Evolutionary conservation across 2,329 filamentous ascomycete genomes (phyloP).

Genomic region (Akanthomyces uredinophilus): DNA sequence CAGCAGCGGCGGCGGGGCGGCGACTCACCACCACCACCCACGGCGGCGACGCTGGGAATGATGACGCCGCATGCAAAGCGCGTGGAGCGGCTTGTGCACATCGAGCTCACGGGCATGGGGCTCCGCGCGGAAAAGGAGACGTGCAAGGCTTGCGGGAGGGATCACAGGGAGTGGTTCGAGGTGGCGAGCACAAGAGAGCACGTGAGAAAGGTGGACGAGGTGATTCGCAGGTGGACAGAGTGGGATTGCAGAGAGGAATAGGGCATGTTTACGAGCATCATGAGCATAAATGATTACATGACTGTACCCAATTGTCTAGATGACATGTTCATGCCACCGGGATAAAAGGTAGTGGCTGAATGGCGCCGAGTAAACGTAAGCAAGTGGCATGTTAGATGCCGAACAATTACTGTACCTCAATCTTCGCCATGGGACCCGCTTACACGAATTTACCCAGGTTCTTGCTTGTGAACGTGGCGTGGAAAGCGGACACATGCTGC

Average conservation of each 20-base stretch:
- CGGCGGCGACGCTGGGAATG: slow-evolving; percentile 40
- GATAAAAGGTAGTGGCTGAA: too few relatives aligned
- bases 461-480: too few relatives aligned
- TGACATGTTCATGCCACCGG: too few relatives aligned
- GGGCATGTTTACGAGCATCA: background rate
- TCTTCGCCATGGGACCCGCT: too few relatives aligned
- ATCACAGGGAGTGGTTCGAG: slow-evolving; percentile 95
- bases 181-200: slow-evolving; percentile 69
- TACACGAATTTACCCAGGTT: too few relatives aligned
- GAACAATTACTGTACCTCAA: too few relatives aligned
- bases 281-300: background rate
- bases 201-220: slow-evolving; percentile 60
- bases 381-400: too few relatives aligned
- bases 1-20: background rate
- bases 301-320: too few relatives aligned
- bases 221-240: slow-evolving; percentile 77
- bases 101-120: slow-evolving; percentile 69
- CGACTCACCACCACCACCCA: slow-evolving; percentile 15
- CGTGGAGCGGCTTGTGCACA: slow-evolving; percentile 83
- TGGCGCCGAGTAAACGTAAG: too few relatives aligned
- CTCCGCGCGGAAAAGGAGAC: slow-evolving; percentile 48
- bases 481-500: too few relatives aligned
- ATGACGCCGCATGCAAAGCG: slow-evolving; percentile 83
- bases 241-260: slow-evolving; percentile 52
- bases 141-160: slow-evolving; percentile 74